Base-by-base conservation (phyloP, 2,329 filamentous ascomycete species). In the Trichoderma oligosporum region DNA sequence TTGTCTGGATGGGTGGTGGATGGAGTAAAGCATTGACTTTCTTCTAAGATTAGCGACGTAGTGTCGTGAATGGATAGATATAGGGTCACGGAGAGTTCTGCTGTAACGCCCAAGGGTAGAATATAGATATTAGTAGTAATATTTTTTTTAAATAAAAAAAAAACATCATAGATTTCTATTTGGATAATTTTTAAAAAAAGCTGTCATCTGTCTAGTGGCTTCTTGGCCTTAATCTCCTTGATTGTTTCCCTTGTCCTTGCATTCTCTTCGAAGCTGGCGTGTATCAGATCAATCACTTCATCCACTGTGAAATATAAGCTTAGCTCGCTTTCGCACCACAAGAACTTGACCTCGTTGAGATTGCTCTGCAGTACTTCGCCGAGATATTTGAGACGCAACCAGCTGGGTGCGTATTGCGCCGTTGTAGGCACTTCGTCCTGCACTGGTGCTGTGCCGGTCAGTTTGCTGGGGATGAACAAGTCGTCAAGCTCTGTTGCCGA, bases 271-370 rank as follows among this genome's bases (percentile, higher is more conserved):
- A 87, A 87, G 67, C 83, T 86, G 18, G 83, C 75, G 49, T 78
- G 75, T 44, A 87, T 81, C 63, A 87, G 67, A 60, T 87, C 83
- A 31, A 86, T 70, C 12, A 86, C 82, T 71, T 87, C 84, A 4
- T 78, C 78, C 7, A 74, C 76, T 0, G 79, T 76, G 63, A 86
- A 87, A 67, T 86, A 84, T 35, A 86, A 67, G 61, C 83, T 85
- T 39, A 87, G 72, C 67, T 86, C 83, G 68, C 83, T 84, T 61
- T 87, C 83, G 64, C 81, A 77, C 84, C 84, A 87, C 35, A 87
- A 69, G 61, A 76, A 86, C 57, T 76, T 77, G 56, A 87, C 80
- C 61, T 87, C 84, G 61, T 80, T 80, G 53, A 87, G 73, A 64
- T 87, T 86, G 63, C 83, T 85, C 72, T 87, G 84, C 62, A 87